Base-by-base conservation (phyloP, 805 yeast species). In the Lipomyces sp. region DNA sequence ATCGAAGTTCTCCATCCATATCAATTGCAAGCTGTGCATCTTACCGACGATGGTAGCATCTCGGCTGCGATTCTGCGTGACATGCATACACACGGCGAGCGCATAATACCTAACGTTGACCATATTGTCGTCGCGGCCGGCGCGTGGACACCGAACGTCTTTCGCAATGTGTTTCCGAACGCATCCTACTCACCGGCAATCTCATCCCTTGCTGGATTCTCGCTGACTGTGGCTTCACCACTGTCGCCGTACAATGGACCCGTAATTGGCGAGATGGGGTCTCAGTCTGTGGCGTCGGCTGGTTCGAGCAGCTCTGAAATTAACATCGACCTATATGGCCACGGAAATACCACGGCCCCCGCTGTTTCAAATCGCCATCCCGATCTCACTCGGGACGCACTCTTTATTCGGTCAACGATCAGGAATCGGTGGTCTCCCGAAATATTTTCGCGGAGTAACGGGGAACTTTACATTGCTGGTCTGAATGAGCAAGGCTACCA, bases 381-480 rank as follows among this genome's bases (percentile, higher is more conserved):
- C 19, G 18, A 40, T 4, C 34, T 37, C 8, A 35, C 36, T 11
- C 45, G 54, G 4, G 44, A 49, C 21, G 58, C 57, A 2, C 39
- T 57, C 13, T 57, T 57, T 35, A 49, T 51, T 3, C 39, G 55
- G 8, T 41, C 57, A 11, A 42, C 55, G 4, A 41, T 52, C 42
- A 37, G 29, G 8, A 35, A 39, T 3, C 39, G 45, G 22, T 57
- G 61, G 61, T 52, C 53, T 8, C 61, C 61, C 1, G 61, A 57
- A 24, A 19, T 57, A 10, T 55, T 56, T 38, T 50, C 57, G n/a
- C 39, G 60, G n/a, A 44, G 59, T 26, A 56, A 57, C 40, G 61
- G 61, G 22, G 61, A 57, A 26, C 43, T 57, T 3, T 57, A 56
- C 38, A 56, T 57, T 8, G 56, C 61, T 13, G 61, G 61, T 14